Base-by-base conservation (phyloP, 176 grass and related monocot genomes). In the Carex scoparia region DNA sequence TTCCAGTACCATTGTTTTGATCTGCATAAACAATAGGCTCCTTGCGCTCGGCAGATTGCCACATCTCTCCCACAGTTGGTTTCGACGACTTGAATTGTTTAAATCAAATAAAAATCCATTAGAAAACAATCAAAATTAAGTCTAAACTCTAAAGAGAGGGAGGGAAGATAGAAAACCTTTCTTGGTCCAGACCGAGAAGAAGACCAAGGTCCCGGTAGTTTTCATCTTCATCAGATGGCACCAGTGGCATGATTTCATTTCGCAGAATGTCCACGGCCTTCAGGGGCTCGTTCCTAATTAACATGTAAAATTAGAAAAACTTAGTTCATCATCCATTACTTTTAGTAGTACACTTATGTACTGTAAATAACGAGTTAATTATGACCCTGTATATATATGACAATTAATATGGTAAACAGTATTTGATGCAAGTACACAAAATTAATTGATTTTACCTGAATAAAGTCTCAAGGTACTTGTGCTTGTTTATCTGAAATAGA, bases 401-500 rank as follows among this genome's bases (percentile, higher is more conserved):
- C 23, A 0, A 23, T 23, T 23, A 23, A 23, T 23, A 23, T 23
- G 23, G 23, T 23, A 23, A 23, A 23, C 23, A 23, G 23, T 23
- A 23, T 23, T 23, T 23, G 23, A 23, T 51, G 48, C 48, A 1
- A 51, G 48, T 51, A 51, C 48, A 51, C 48, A 51, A 51, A 51
- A 61, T 61, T 60, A 61, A 61, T 61, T 60, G n/a, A 6, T 18
- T 61, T 18, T 87, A 87, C 86, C 79, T 87, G 42, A 59, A 62
- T 42, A 87, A 19, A 63, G 86, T 54, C 51, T 87, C 86, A 3
- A 78, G 54, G 16, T 83, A 87, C 56, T 83, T 87, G 37, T 63
- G 64, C 13, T 87, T 87, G 49, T 58, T 37, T 62, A 87, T 83
- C 72, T 78, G 68, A 40, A 87, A 84, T 18, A 87, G 64, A 44